Conservation (phyloP, 2,329 filamentous ascomycete species). For the Plectosphaerella plurivora region DNA sequence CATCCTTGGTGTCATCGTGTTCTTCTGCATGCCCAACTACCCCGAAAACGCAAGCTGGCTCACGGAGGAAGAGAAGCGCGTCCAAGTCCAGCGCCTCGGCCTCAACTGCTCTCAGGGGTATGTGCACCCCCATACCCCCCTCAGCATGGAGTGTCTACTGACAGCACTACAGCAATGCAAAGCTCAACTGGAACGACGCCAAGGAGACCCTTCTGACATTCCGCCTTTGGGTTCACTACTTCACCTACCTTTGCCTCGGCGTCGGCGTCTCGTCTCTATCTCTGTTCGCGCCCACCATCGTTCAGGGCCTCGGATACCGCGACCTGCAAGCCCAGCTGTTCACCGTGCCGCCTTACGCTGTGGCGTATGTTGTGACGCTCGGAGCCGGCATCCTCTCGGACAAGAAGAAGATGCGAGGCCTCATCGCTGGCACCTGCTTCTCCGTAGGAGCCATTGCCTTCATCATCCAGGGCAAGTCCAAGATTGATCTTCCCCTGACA, state of each 20-base stretch:
- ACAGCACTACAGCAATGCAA: not conserved
- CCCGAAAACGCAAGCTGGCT: conserved; percentile 18
- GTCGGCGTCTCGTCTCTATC: conserved; percentile 50
- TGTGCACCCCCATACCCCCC: not conserved
- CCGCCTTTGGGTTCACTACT: conserved; percentile 63
- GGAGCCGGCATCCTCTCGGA: conserved; percentile 26
- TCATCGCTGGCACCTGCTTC: conserved; percentile 12
- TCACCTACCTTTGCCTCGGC: conserved; percentile 40
- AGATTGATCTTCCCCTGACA: not conserved
- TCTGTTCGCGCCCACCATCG: conserved; percentile 32
- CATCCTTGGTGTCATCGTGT: conserved; percentile 53
- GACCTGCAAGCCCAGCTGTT: conserved; percentile 20
- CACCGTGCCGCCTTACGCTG: conserved; percentile 25
- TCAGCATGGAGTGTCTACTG: not conserved
- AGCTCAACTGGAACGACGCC: conserved; percentile 53
- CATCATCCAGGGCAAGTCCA: conserved; percentile 20
- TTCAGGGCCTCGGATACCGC: conserved; percentile 17
- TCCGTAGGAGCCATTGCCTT: not conserved
- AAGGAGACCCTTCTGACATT: conserved; percentile 63
- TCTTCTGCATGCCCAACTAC: conserved; percentile 34
- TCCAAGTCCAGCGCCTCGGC: not conserved
- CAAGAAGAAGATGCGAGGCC: conserved; percentile 20
- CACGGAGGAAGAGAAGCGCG: conserved; percentile 15
- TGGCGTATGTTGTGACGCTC: conserved; percentile 25
- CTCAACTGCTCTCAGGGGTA: not conserved